phyloP scores from a whole-genome alignment of 441 rosid genomes.

The Manihot esculenta region DNA sequence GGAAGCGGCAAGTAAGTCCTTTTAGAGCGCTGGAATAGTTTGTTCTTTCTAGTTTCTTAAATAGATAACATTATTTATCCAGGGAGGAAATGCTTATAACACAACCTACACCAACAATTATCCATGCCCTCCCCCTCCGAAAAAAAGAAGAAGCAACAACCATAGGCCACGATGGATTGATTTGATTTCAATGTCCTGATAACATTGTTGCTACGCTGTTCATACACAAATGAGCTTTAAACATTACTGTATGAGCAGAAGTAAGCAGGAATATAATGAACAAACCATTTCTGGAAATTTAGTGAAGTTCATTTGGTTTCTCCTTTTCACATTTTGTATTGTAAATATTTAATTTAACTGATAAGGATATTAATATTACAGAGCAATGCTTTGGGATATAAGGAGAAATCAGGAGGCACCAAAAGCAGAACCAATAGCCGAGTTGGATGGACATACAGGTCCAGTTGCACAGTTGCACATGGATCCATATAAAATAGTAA shows the following conservation, averaged over 20 bases:
- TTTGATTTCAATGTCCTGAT: not conserved
- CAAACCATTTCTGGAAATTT: too few species aligned
- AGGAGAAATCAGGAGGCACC: conserved; percentile 41
- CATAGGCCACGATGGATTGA: not conserved
- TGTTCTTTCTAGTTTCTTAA: not conserved
- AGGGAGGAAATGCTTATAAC: not conserved
- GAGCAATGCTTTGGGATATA: conserved; percentile 67
- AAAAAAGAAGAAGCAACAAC: too few species aligned
- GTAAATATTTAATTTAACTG: not conserved
- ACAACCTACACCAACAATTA: too few species aligned
- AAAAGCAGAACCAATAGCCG: conserved; percentile 39
- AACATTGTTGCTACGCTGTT: not conserved
- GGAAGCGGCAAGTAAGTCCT: conserved; percentile 52
- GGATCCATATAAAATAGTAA: conserved; percentile 64
- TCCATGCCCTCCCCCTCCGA: too few species aligned
- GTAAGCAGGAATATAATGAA: not conserved
- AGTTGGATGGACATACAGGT: conserved; percentile 58
- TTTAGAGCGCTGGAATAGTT: conserved; percentile 1
- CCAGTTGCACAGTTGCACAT: conserved; percentile 41
- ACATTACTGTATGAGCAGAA: not conserved
- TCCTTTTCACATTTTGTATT: not conserved
- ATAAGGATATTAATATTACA: conserved; percentile 21
- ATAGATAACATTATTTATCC: not conserved
- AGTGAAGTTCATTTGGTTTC: not conserved
- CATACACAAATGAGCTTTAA: not conserved